These are phyloP conservation scores for Serendipita sp. DNA, from an alignment of 768 basidiomycete species.

Conservation along the genomic window DNA sequence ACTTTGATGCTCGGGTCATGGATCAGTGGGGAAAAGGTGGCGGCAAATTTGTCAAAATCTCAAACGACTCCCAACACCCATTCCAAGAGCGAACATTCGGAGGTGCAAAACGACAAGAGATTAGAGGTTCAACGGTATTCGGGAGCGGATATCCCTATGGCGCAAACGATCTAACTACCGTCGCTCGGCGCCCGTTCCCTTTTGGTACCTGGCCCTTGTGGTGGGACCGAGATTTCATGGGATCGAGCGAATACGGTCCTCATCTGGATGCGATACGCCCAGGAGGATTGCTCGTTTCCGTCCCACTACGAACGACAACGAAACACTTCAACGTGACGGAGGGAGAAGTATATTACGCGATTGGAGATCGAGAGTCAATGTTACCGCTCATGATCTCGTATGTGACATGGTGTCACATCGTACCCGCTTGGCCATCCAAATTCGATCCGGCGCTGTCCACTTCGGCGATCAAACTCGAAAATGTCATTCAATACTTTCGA, in stretches of 20 bases:
- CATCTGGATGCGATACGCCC: conserved; percentile 3
- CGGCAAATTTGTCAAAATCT: neutral
- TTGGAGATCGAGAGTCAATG: neutral
- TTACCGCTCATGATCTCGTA: neutral
- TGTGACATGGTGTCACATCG: neutral
- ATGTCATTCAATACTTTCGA: conserved; percentile 11
- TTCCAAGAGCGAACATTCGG: neutral
- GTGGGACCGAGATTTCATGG: neutral
- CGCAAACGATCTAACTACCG: neutral
- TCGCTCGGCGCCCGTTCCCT: neutral
- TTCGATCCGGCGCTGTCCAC: neutral
- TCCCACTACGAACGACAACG: neutral
- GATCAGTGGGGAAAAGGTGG: neutral
- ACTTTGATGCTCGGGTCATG: conserved; percentile 1
- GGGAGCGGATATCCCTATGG: conserved; percentile 6
- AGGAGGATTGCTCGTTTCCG: neutral
- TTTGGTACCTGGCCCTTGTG: conserved; percentile 1
- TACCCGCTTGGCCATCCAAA: neutral
- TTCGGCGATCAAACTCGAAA: neutral
- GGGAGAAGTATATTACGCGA: neutral
- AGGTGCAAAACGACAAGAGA: neutral
- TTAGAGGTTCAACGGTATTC: neutral
- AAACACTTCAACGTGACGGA: neutral
- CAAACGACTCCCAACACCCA: neutral
- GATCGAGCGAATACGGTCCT: neutral